phyloP scores from a whole-genome alignment of 805 yeast species.

The Candida broadrunensis region DNA sequence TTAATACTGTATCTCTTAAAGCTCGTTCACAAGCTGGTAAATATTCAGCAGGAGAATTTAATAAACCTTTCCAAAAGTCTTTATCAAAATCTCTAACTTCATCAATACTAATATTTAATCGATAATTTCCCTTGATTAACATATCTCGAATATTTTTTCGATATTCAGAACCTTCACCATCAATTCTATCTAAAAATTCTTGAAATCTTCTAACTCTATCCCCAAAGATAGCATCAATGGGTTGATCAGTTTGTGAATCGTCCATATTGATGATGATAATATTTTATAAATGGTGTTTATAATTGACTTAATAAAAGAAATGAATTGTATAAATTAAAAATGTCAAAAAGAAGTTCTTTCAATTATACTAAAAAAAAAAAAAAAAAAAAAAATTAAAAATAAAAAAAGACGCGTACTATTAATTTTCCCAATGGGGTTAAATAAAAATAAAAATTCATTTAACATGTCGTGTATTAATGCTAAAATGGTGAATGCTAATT shows the following conservation, averaged over 20 bases:
- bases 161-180: slow-evolving; percentile 57
- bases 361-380: too few relatives aligned
- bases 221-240: slow-evolving; percentile 52
- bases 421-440: slow-evolving; percentile 22
- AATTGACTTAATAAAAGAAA: not conserved
- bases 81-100: slow-evolving; percentile 83
- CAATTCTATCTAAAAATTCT: slow-evolving; percentile 68
- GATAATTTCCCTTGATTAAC: slow-evolving; percentile 61
- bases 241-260: slow-evolving; percentile 21
- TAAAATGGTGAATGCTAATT: not conserved
- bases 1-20: slow-evolving; percentile 70
- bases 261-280: too few relatives aligned
- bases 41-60: slow-evolving; percentile 76
- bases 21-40: slow-evolving; percentile 90
- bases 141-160: slow-evolving; percentile 68
- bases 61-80: slow-evolving; percentile 71
- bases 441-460: slow-evolving; percentile 9
- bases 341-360: too few relatives aligned
- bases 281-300: too few relatives aligned
- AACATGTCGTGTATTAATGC: not conserved
- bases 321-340: slow-evolving; percentile 1
- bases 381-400: slow-evolving; percentile 2
- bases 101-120: slow-evolving; percentile 77
- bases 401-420: slow-evolving; percentile 22
- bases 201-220: slow-evolving; percentile 88